Evolutionary conservation across 192 early-diverging fungal species (phyloP).

Genomic region (Linderina pennispora): DNA sequence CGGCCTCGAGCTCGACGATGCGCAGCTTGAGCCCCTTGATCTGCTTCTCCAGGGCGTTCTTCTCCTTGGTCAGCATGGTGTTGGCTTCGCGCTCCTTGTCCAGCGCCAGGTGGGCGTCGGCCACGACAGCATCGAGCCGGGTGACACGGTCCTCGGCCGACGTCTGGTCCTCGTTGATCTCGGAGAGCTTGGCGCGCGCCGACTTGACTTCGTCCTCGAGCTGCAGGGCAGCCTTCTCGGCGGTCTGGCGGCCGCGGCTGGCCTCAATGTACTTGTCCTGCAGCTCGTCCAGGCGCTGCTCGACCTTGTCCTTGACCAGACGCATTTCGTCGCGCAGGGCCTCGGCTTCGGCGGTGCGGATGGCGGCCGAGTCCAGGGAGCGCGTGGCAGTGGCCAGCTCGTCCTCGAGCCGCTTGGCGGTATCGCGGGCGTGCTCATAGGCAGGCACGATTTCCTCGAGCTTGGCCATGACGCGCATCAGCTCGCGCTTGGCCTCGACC

Average conservation of each 20-base stretch:
- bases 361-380: constrained; percentile 49
- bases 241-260: constrained; percentile 60
- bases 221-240: constrained; percentile 59
- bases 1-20: constrained; percentile 70
- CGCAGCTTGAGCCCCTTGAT: constrained; percentile 73
- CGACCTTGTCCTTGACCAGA: constrained; percentile 64
- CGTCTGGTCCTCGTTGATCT: constrained; percentile 62
- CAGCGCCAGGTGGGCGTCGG: constrained; percentile 53
- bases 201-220: constrained; percentile 71
- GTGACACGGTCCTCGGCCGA: constrained; percentile 60
- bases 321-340: constrained; percentile 59
- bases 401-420: constrained; percentile 55
- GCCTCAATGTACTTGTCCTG: constrained; percentile 56
- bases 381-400: constrained; percentile 58
- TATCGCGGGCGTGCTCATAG: constrained; percentile 42
- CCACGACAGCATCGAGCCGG: constrained; percentile 40
- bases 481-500: constrained; percentile 75
- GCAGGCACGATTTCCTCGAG: constrained; percentile 50
- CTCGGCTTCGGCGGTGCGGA: constrained; percentile 54
- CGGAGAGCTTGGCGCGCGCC: constrained; percentile 66
- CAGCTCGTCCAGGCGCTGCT: constrained; percentile 66
- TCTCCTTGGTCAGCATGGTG: constrained; percentile 71
- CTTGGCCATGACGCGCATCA: constrained; percentile 67
- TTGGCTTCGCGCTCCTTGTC: constrained; percentile 60
- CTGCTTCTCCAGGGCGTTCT: constrained; percentile 73